phyloP scores from a whole-genome alignment of 495 filamentous ascomycete species.

The Lichenothelia convexa region DNA sequence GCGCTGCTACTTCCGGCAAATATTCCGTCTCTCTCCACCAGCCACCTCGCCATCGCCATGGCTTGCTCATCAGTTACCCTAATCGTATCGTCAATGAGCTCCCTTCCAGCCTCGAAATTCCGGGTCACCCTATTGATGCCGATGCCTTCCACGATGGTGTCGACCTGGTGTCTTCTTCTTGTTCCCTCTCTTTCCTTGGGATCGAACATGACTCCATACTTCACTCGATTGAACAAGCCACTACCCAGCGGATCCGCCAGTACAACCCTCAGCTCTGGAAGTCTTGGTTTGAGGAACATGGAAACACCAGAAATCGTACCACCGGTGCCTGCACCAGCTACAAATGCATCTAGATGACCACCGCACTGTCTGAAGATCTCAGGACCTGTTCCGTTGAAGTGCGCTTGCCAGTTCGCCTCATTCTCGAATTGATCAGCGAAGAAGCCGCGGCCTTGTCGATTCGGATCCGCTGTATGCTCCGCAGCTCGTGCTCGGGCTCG shows the following conservation, averaged over 20 bases:
- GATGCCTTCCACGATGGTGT: conserved; percentile 91
- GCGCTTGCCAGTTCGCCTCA: conserved; percentile 66
- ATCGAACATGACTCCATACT: conserved; percentile 92
- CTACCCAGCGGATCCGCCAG: conserved; percentile 90
- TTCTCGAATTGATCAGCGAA: conserved; percentile 98
- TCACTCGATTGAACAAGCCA: conserved; percentile 77
- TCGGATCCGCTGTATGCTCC: conserved; percentile 44
- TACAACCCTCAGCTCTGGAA: conserved; percentile 49
- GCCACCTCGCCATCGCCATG: conserved; percentile 76
- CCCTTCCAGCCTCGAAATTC: conserved; percentile 75
- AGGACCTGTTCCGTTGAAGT: conserved; percentile 66
- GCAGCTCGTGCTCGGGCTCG: conserved; percentile 58
- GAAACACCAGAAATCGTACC: conserved; percentile 84
- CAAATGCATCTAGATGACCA: conserved; percentile 68
- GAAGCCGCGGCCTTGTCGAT: conserved; percentile 40
- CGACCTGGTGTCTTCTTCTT: conserved; percentile 70
- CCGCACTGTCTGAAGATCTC: conserved; percentile 70
- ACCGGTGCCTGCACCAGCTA: conserved; percentile 89
- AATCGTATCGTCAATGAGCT: conserved; percentile 75
- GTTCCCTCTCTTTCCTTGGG: conserved; percentile 76
- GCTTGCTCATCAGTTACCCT: conserved; percentile 86
- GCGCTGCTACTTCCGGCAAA: conserved; percentile 88
- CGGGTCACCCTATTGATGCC: conserved; percentile 82
- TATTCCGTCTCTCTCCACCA: conserved; percentile 90
- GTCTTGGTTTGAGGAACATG: conserved; percentile 53